Evolutionary conservation across 306 rosid genomes (phyloP).

Genomic region (Prinsepia uniflora): DNA sequence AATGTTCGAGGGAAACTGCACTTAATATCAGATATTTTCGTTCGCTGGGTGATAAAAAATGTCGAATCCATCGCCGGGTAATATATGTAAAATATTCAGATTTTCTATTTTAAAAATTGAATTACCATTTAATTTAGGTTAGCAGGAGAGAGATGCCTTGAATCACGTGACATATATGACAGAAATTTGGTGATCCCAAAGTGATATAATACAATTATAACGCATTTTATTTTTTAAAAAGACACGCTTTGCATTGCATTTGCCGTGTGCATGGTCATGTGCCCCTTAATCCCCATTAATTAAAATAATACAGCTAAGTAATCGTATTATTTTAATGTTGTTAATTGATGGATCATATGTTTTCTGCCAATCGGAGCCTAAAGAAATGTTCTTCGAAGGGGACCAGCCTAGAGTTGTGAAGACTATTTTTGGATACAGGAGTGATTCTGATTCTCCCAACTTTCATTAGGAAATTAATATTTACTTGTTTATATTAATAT

Average conservation of each 20-base stretch:
- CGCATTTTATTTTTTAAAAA: not conserved
- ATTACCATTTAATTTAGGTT: no score
- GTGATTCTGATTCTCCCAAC: no score
- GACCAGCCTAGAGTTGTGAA: no score
- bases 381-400: not conserved
- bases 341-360: not conserved
- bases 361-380: not conserved
- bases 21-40: no score
- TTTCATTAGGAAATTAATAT: no score
- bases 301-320: not conserved
- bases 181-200: slow-evolving; percentile 33
- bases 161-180: slow-evolving; percentile 22
- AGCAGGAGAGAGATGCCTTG: slow-evolving; percentile 13
- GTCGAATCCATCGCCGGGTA: no score
- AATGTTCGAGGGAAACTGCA: no score
- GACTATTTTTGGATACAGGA: no score
- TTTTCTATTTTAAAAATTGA: no score
- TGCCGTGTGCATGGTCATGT: slow-evolving; percentile 37
- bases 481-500: no score
- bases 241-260: slow-evolving; percentile 15
- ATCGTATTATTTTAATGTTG: not conserved
- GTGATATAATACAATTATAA: not conserved
- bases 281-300: slow-evolving; percentile 8
- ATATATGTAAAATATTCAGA: no score
- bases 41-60: no score